Percentiles rank a stretch among this genome's conserved stretches.
These are phyloP conservation scores for Rhodamnia rubescens DNA, from an alignment of 345 rosid genomes.

Conservation along the genomic window DNA sequence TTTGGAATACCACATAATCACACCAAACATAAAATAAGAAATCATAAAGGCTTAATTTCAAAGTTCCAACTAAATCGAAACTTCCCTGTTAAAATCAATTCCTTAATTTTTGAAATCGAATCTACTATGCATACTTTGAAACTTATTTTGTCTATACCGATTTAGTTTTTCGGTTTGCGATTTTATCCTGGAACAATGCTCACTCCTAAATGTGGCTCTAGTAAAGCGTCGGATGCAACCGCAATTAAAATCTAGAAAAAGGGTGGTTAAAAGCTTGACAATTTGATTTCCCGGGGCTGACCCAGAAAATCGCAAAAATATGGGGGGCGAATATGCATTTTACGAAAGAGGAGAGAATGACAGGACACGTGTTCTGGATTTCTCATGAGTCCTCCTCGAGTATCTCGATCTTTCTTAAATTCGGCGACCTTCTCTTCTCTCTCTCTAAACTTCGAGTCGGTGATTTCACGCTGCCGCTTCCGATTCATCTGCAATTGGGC, in stretches of 20 bases:
- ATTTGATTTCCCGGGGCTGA: not conserved
- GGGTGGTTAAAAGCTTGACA: not conserved
- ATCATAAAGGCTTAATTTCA: too few relatives aligned
- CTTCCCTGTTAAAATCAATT: too few relatives aligned
- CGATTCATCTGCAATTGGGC: not conserved
- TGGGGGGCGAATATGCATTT: not conserved
- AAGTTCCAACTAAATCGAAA: too few relatives aligned
- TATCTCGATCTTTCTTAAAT: fast-evolving
- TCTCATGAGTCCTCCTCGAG: not conserved
- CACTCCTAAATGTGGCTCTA: too few relatives aligned
- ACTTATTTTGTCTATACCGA: too few relatives aligned
- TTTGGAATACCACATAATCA: too few relatives aligned
- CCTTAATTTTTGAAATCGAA: too few relatives aligned
- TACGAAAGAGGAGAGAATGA: not conserved
- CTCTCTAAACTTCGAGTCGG: not conserved
- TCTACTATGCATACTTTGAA: too few relatives aligned
- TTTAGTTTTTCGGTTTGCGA: too few relatives aligned
- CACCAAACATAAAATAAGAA: too few relatives aligned
- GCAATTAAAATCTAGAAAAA: not conserved
- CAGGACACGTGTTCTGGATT: not conserved
- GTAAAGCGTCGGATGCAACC: too few relatives aligned
- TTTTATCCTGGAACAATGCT: too few relatives aligned
- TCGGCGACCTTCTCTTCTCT: not conserved
- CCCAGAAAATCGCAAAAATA: not conserved
- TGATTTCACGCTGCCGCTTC: not conserved